phyloP scores from a whole-genome alignment of 768 basidiomycete species.

The Mycena sanguinolenta region DNA sequence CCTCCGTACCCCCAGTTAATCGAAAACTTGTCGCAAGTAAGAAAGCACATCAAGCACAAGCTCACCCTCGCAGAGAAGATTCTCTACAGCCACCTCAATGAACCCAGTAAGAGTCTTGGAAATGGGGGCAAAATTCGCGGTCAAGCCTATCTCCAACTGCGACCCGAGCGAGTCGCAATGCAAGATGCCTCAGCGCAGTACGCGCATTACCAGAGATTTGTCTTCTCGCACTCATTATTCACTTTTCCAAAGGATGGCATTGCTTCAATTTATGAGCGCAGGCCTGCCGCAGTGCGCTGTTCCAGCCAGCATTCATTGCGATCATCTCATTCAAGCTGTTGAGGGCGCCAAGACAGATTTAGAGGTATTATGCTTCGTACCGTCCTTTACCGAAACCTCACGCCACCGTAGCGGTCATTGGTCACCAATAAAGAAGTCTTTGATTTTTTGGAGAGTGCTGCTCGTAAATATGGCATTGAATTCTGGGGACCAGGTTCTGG shows the following conservation, averaged over 20 bases:
- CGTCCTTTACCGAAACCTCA: conserved; percentile 3
- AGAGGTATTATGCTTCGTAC: conserved; percentile 60
- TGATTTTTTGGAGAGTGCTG: conserved; percentile 94
- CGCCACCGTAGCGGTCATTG: conserved; percentile 75
- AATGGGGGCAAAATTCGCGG: conserved; percentile 81
- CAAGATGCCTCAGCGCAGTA: conserved; percentile 94
- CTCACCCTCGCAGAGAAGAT: conserved; percentile 98
- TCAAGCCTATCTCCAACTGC: conserved; percentile 90
- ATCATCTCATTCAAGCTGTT: conserved; percentile 96
- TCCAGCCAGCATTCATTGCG: conserved; percentile 94
- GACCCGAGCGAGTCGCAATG: conserved; percentile 96
- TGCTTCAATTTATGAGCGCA: conserved; percentile 99
- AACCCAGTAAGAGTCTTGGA: conserved; percentile 80
- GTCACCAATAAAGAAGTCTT: conserved; percentile 95
- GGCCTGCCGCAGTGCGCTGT: conserved; percentile 88
- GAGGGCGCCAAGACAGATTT: conserved; percentile 90
- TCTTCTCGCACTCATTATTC: conserved; percentile 28
- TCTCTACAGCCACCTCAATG: conserved; percentile 90
- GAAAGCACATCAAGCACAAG: conserved; percentile 79
- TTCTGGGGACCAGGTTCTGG: conserved; percentile 98
- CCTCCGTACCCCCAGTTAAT: conserved; percentile 86
- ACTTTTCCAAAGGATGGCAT: conserved; percentile 76
- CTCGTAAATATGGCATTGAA: conserved; percentile 93
- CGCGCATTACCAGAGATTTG: conserved; percentile 47
- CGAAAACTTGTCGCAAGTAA: conserved; percentile 77